Evolutionary conservation across 495 filamentous ascomycete species (phyloP).

Genomic region (Cercophora samala): DNA sequence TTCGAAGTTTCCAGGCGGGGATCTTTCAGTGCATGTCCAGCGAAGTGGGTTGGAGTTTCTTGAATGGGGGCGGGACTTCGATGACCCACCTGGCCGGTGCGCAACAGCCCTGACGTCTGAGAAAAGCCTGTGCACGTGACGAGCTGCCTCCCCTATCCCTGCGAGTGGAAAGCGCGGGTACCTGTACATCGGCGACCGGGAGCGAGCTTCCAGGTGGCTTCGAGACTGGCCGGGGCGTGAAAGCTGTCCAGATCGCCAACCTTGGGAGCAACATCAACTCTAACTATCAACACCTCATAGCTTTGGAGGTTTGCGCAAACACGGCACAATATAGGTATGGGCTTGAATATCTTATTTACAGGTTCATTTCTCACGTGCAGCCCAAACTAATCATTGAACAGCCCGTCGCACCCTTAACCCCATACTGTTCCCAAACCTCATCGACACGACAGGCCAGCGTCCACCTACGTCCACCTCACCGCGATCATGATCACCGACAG

Average conservation of each 20-base stretch:
- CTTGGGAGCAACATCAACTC: slow-evolving; percentile 7
- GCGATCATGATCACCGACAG: slow-evolving; percentile 75
- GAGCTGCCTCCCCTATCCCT: neutral
- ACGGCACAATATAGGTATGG: slow-evolving; percentile 4
- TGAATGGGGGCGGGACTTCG: slow-evolving; percentile 18
- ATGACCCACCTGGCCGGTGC: slow-evolving; percentile 9
- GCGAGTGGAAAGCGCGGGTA: slow-evolving; percentile 7
- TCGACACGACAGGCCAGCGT: slow-evolving; percentile 1
- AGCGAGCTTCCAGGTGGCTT: slow-evolving; percentile 8
- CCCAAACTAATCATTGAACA: neutral
- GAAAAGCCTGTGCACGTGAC: slow-evolving; percentile 22
- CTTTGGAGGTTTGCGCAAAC: neutral
- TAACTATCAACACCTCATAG: neutral
- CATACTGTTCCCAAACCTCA: neutral
- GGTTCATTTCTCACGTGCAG: neutral
- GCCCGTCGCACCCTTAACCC: neutral
- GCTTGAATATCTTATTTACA: neutral
- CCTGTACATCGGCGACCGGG: slow-evolving; percentile 14
- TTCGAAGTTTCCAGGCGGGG: slow-evolving; percentile 24
- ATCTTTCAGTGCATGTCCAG: slow-evolving; percentile 22
- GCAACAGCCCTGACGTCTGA: slow-evolving; percentile 28
- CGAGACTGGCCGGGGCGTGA: slow-evolving; percentile 17
- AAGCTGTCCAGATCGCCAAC: slow-evolving; percentile 33
- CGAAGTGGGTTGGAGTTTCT: slow-evolving; percentile 12
- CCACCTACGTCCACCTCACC: slow-evolving; percentile 3